Base-by-base conservation (phyloP, 768 basidiomycete species). In the Floccularia luteovirens region DNA sequence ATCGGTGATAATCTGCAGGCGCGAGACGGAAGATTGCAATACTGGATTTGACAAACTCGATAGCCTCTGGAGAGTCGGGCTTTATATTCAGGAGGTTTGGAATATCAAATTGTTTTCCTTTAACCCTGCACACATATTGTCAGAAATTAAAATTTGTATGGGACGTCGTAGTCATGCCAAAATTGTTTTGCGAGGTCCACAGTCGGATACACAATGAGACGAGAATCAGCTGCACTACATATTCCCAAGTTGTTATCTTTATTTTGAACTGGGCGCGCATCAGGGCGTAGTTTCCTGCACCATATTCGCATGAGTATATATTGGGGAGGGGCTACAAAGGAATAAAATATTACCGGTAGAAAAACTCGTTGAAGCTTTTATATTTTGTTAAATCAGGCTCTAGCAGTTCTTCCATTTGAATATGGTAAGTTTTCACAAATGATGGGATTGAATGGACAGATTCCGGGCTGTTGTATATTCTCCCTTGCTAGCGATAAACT, bases 1-100 rank as follows among this genome's bases (percentile, higher is more conserved):
- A 88, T 11, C 86, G 76, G 53, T 90, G 87, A 49, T 89, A 89
- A 53, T 90, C 87, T 6, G 78, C 71, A 0, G 86, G 89, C 0
- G 89, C 86, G 13, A 90, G 74, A 38, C 87, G 69, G 58, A 84
- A 82, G 42, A 83, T 75, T 0, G 82, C 82, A 1, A 89, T 52
- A 17, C 74, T 66, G 0, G 67, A 60, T 17, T 65, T 62, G 5
- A 61, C 50, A 38, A 79, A 74, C n/a, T 48, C 43, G 17, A 54
- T 44, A 2, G 70, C 64, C 20, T 59, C 45, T 1, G 72, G 67
- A 1, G 76, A 60, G 33, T 60, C 54, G 0, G 66, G 57, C 14
- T 64, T 58, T 2, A 74, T 62, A 30, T 64, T 54, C 5, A 91
- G 62, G 1, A 90, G 69, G 1, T 66, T 50, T 0, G 79, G 70